These are phyloP conservation scores for Claviceps monticola DNA, from an alignment of 2,329 filamentous ascomycete genomes.

Conservation along the genomic window DNA sequence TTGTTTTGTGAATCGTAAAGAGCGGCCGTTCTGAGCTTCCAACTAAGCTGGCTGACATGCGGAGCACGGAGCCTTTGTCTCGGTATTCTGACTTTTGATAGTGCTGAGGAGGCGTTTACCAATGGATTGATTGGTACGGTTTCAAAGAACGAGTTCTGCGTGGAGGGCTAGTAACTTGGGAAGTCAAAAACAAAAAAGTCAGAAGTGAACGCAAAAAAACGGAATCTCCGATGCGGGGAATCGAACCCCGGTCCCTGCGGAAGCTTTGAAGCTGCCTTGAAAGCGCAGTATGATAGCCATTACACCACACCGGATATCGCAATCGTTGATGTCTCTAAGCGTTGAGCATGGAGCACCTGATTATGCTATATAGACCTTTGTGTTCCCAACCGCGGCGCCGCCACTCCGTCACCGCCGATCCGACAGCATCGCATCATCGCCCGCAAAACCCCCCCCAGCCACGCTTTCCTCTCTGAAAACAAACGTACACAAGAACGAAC, in stretches of 20 bases:
- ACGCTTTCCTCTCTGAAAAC: neutral
- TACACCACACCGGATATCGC: conserved; percentile 7
- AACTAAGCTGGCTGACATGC: too few species aligned
- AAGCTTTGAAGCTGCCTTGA: neutral
- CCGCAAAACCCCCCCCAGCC: neutral
- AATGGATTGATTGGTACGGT: neutral
- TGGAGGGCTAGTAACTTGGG: neutral
- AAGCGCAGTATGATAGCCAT: conserved; percentile 9
- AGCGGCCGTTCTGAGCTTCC: too few species aligned
- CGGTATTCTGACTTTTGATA: too few species aligned
- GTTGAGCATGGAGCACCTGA: neutral
- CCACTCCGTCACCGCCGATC: neutral
- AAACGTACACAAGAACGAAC: neutral
- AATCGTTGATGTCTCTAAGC: neutral
- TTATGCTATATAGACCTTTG: neutral
- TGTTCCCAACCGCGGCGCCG: neutral
- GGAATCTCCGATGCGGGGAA: conserved; percentile 8
- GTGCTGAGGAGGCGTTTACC: too few species aligned
- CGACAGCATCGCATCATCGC: neutral
- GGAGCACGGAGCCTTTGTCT: too few species aligned
- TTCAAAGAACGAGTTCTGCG: neutral
- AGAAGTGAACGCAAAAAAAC: neutral
- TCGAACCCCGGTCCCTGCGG: conserved; percentile 9
- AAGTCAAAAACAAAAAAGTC: neutral
- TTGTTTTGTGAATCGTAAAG: too few species aligned